These are phyloP conservation scores for Diaporthe sp. DNA, from an alignment of 2,329 filamentous ascomycete genomes.

Conservation along the genomic window DNA sequence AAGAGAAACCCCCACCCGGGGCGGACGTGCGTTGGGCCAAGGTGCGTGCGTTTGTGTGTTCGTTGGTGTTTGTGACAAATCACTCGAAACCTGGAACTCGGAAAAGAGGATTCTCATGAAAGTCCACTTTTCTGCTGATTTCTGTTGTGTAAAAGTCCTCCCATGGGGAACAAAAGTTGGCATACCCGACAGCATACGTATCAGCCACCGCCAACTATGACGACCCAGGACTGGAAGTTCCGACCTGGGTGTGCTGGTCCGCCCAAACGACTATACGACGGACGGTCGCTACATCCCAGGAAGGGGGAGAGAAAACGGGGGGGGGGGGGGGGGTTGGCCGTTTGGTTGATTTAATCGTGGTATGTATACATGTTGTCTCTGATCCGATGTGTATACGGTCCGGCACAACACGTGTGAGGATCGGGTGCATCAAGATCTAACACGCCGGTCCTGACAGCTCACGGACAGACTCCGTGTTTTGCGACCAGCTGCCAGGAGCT, in stretches of 20 bases:
- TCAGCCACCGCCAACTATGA: neutral
- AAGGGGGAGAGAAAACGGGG: neutral
- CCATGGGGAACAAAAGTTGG: conserved; percentile 14
- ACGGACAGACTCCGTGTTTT: conserved; percentile 17
- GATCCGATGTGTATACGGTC: conserved; percentile 12
- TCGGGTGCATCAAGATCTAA: conserved; percentile 31
- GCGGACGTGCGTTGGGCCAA: conserved; percentile 6
- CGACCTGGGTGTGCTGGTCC: conserved; percentile 2
- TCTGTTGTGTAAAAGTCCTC: conserved; percentile 23
- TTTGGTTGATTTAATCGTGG: neutral
- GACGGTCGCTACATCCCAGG: neutral
- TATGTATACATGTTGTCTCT: neutral
- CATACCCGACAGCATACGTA: conserved; percentile 13
- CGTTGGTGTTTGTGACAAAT: neutral
- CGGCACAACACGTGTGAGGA: conserved; percentile 12
- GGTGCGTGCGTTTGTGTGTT: neutral
- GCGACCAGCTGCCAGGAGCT: conserved; percentile 4
- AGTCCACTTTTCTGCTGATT: conserved; percentile 31
- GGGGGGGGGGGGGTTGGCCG: neutral
- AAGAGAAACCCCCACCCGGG: neutral
- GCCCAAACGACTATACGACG: neutral
- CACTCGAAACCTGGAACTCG: conserved; percentile 10
- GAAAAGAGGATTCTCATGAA: conserved; percentile 15
- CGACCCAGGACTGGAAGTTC: conserved; percentile 9
- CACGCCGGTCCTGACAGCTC: conserved; percentile 26